These are phyloP conservation scores for Cucumis hystrix DNA, from an alignment of 306 rosid genomes.

Conservation along the genomic window DNA sequence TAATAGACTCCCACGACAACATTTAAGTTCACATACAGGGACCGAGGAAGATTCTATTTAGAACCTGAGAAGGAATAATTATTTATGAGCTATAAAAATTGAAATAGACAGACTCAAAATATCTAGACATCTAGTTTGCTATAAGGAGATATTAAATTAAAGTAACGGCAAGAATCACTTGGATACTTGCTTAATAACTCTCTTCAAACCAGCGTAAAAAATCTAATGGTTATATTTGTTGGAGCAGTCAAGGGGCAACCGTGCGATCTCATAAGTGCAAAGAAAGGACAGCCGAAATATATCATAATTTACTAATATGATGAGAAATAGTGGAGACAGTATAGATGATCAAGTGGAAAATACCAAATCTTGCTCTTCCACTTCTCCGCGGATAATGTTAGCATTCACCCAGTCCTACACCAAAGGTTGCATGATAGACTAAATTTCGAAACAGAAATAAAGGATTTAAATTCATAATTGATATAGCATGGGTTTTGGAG, in stretches of 20 bases:
- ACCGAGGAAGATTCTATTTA: background rate
- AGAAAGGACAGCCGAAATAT: background rate
- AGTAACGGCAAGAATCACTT: background rate
- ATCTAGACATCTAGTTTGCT: background rate
- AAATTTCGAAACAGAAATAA: background rate
- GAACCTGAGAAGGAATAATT: background rate
- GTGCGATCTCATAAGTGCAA: background rate
- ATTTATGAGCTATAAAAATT: background rate
- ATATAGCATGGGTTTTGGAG: background rate
- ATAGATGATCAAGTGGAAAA: background rate
- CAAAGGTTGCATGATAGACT: constrained; percentile 15
- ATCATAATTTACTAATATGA: background rate
- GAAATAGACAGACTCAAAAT: background rate
- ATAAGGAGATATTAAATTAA: background rate
- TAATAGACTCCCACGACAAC: background rate
- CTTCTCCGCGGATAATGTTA: constrained; percentile 22
- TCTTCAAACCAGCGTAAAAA: background rate
- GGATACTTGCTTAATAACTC: background rate
- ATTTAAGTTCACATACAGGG: background rate
- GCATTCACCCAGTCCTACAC: constrained; percentile 44
- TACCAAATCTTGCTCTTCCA: constrained; percentile 34
- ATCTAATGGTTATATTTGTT: background rate
- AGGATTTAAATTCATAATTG: background rate
- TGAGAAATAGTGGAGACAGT: background rate
- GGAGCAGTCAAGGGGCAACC: background rate